These are phyloP conservation scores for Backusella macrospora DNA, from an alignment of 192 early-diverging fungal genomes.

Conservation along the genomic window DNA sequence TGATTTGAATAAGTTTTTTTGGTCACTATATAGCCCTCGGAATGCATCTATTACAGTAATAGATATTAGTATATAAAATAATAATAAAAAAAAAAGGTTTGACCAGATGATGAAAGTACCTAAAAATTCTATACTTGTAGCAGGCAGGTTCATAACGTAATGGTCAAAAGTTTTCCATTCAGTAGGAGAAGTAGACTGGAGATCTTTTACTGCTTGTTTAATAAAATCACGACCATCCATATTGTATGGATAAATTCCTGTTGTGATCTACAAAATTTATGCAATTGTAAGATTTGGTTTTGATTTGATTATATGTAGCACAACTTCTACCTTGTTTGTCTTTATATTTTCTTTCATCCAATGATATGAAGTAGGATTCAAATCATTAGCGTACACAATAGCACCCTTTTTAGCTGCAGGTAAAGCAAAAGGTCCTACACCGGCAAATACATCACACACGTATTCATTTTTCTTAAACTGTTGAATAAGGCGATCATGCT, in stretches of 20 bases:
- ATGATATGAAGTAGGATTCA: conserved; percentile 89
- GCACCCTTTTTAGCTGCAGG: conserved; percentile 85
- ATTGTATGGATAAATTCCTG: conserved; percentile 63
- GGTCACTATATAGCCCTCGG: conserved; percentile 53
- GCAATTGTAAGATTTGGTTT: too few species aligned
- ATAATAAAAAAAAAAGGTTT: not conserved
- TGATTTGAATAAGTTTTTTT: conserved; percentile 10
- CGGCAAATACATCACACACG: conserved; percentile 95
- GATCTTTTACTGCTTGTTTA: conserved; percentile 68
- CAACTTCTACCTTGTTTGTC: conserved; percentile 74
- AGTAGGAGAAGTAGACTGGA: conserved; percentile 44
- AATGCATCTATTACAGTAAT: conserved; percentile 72
- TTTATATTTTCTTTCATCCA: conserved; percentile 79
- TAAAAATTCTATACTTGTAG: conserved; percentile 93
- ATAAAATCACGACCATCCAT: conserved; percentile 93
- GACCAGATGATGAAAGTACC: conserved; percentile 45
- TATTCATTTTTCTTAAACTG: conserved; percentile 69
- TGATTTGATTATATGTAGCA: not conserved
- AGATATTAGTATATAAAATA: not conserved
- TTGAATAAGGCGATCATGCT: conserved; percentile 89
- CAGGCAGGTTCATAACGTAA: conserved; percentile 99
- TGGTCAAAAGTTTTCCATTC: conserved; percentile 83
- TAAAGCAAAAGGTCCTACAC: conserved; percentile 94
- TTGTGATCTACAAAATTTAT: not conserved
- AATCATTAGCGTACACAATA: conserved; percentile 94